phyloP scores from a whole-genome alignment of 108 stramenopile species.

The Skeletonema grethae region DNA sequence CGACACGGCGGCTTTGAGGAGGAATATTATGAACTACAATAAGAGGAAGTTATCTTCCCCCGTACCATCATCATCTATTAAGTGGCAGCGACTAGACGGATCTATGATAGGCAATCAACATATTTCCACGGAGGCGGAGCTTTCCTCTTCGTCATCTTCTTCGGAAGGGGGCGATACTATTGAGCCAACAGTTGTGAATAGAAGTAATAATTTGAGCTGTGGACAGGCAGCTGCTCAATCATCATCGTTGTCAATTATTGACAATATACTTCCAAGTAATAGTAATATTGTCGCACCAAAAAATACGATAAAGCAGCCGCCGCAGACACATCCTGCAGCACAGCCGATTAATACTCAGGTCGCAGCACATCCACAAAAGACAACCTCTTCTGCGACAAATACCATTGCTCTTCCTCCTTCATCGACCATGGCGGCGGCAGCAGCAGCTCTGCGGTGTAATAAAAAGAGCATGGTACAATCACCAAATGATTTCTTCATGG shows the following conservation, averaged over 20 bases:
- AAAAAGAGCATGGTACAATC: conserved; percentile 21
- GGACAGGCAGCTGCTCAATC: not conserved
- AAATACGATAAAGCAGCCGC: not conserved
- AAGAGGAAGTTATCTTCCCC: too few relatives aligned
- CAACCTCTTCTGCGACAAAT: not conserved
- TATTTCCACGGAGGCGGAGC: too few relatives aligned
- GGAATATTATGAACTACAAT: too few relatives aligned
- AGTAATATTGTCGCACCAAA: not conserved
- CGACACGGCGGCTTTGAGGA: too few relatives aligned
- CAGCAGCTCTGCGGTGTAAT: not conserved
- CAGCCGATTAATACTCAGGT: not conserved
- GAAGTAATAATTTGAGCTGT: not conserved
- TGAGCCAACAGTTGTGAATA: not conserved
- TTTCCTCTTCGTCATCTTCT: too few relatives aligned
- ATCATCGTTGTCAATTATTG: not conserved
- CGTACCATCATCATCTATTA: too few relatives aligned
- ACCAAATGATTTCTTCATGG: conserved; percentile 70
- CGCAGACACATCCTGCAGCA: not conserved
- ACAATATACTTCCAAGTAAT: not conserved
- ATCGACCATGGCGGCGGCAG: not conserved
- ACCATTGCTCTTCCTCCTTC: not conserved
- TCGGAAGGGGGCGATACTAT: not conserved
- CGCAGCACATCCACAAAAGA: not conserved
- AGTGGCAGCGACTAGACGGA: too few relatives aligned
- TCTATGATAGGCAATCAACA: too few relatives aligned